phyloP scores from a whole-genome alignment of 2,329 filamentous ascomycete genomes.

The Curvularia sp. region DNA sequence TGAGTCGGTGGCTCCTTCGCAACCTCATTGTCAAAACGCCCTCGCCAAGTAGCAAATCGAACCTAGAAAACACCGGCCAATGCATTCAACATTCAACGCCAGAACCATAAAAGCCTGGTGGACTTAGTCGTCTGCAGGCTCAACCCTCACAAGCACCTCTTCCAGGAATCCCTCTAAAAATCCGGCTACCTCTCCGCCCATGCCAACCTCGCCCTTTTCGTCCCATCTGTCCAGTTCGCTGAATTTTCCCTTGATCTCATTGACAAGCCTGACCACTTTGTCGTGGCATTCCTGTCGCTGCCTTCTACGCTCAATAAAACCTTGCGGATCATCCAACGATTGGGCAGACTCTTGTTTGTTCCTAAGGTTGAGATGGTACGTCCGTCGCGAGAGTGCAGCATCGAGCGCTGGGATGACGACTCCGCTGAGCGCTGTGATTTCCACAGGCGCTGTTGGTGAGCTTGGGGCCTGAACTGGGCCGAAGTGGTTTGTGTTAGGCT shows the following conservation, averaged over 20 bases:
- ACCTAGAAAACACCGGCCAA: conserved; percentile 3
- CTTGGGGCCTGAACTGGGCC: conserved; percentile 52
- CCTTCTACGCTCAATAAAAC: conserved; percentile 40
- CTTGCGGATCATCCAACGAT: conserved; percentile 65
- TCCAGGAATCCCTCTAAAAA: conserved; percentile 93
- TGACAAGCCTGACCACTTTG: conserved; percentile 78
- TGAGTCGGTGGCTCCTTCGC: not conserved
- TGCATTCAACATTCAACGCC: conserved; percentile 3
- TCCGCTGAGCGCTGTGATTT: conserved; percentile 85
- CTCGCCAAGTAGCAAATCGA: conserved; percentile 7
- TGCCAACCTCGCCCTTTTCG: conserved; percentile 83
- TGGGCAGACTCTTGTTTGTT: conserved; percentile 49
- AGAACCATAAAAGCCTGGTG: not conserved
- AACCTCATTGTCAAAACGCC: conserved; percentile 7
- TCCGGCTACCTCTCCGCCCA: conserved; percentile 87
- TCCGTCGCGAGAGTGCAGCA: conserved; percentile 83
- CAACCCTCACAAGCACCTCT: conserved; percentile 89
- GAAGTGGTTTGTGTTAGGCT: conserved; percentile 28
- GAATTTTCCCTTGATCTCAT: conserved; percentile 82
- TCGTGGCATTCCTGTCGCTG: conserved; percentile 73
- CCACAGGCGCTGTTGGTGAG: conserved; percentile 65
- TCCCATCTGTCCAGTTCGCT: conserved; percentile 91
- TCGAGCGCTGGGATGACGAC: conserved; percentile 94
- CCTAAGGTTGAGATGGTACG: conserved; percentile 62
- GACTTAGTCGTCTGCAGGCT: conserved; percentile 75